Percentiles rank a stretch among this genome's conserved stretches.
Conservation (phyloP, 2,329 filamentous ascomycete genomes). For the Botrytis paeoniae region DNA sequence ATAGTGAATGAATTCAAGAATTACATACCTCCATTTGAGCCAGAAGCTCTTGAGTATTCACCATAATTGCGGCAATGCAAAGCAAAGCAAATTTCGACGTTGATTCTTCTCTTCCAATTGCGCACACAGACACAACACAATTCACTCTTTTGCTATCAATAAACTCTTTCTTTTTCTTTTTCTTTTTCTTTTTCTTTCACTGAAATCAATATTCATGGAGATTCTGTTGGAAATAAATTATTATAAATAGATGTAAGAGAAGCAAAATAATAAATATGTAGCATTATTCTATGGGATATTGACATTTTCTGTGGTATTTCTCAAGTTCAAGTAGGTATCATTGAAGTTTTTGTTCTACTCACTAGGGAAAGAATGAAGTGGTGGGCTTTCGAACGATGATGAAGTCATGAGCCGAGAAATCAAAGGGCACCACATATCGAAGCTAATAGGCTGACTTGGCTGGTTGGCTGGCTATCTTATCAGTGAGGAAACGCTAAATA, state of each 20-base stretch:
- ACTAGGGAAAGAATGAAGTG: neutral
- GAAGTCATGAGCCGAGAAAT: constrained; percentile 8
- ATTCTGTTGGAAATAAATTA: neutral
- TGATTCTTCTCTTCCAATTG: neutral
- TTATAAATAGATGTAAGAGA: neutral
- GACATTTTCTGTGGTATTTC: neutral
- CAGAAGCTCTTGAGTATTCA: constrained; percentile 14
- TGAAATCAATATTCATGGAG: neutral
- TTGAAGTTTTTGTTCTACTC: neutral
- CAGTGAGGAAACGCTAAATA: neutral
- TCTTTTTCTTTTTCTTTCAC: neutral
- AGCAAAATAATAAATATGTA: neutral
- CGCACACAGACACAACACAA: neutral
- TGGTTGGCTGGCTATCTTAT: neutral
- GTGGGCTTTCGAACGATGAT: neutral
- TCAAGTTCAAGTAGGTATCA: neutral
- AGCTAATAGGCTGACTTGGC: neutral
- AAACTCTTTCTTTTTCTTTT: neutral
- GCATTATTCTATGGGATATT: neutral
- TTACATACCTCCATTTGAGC: constrained; percentile 15
- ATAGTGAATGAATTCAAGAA: neutral
- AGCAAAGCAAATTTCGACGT: neutral
- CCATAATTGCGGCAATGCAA: constrained; percentile 1
- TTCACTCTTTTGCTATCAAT: neutral
- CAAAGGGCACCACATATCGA: neutral